phyloP scores from a whole-genome alignment of 164 flowering plant genomes.

The Chimonanthus salicifolius region DNA sequence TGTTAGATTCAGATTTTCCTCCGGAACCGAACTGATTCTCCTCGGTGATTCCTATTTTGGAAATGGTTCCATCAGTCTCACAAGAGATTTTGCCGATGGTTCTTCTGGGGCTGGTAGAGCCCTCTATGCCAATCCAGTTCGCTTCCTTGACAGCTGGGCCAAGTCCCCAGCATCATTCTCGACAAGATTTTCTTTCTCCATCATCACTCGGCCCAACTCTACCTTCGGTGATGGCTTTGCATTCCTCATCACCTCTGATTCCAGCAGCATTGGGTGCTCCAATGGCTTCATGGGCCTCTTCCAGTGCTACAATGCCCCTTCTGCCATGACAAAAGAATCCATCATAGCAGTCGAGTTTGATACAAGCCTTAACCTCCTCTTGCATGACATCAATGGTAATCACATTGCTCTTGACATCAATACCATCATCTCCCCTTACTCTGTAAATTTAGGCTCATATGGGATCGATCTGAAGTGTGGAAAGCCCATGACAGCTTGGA shows the following conservation, averaged over 20 bases:
- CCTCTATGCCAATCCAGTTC: conserved; percentile 44
- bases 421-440: conserved; percentile 28
- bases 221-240: conserved; percentile 59
- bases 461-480: conserved; percentile 55
- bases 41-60: conserved; percentile 24
- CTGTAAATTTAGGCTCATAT: conserved; percentile 30
- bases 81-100: conserved; percentile 25
- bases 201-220: conserved; percentile 27
- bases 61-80: conserved; percentile 42
- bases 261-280: conserved; percentile 14
- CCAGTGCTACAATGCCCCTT: not conserved
- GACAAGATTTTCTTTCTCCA: conserved; percentile 50
- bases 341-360: conserved; percentile 70
- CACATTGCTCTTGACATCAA: conserved; percentile 57
- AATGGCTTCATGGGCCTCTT: conserved; percentile 53
- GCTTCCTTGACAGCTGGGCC: conserved; percentile 43
- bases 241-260: conserved; percentile 49
- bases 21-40: conserved; percentile 35
- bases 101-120: conserved; percentile 39
- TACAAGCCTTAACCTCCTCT: conserved; percentile 36
- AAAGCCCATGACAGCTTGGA: conserved; percentile 47
- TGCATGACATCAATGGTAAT: conserved; percentile 52
- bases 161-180: conserved; percentile 46
- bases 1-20: not conserved
- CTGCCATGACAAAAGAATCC: conserved; percentile 16